Evolutionary conservation across 176 grass and related monocot genomes (phyloP), one percentile per base, ranked within the genome.

Genomic region (Dactylis glomerata): DNA sequence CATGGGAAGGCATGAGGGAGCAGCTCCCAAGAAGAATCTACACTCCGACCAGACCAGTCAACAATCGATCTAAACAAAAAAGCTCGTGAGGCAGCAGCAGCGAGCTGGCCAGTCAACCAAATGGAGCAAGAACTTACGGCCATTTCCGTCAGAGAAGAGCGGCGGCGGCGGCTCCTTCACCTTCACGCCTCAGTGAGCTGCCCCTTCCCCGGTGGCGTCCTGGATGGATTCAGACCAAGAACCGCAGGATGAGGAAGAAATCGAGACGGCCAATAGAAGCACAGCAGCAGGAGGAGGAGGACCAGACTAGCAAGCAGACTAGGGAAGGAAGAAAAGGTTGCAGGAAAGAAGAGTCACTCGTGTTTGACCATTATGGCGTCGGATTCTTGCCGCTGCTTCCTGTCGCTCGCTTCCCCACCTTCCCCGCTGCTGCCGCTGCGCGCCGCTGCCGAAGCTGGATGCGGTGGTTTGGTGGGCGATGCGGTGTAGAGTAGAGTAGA

Each of bases 281-380:
- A 51, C 23, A 69, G 50, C 72, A 82, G 76, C 34, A 11, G n/a
- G 55, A 73, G 44, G 55, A 73, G 44, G 37, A 84, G 24, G 81
- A 87, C n/a, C 46, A 83, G 79, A 73, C 77, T 63, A 75, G 76
- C 54, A 31, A 75, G 76, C 54, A 31, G 59, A 49, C 73, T 54
- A 19, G 51, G 54, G 8, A 16, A 23, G 4, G 36, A 16, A 61
- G 41, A 32, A 82, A 76, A 64, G 42, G 73, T 14, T 31, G 51
- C 12, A 47, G 41, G 58, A 68, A 13, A 13, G 24, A 68, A 47
- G 69, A 72, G 41, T 40, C 37, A 24, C 23, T 73, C 46, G 49
- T 59, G 85, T 87, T 87, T 91, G 85, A 91, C 89, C 84, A 80
- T 87, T 91, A 44, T 30, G 81, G 81, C 81, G 85, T 87, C 68